Evolutionary conservation across 805 yeast species (phyloP), one percentile per base, ranked within the genome.

Genomic region (Metschnikowia matae): DNA sequence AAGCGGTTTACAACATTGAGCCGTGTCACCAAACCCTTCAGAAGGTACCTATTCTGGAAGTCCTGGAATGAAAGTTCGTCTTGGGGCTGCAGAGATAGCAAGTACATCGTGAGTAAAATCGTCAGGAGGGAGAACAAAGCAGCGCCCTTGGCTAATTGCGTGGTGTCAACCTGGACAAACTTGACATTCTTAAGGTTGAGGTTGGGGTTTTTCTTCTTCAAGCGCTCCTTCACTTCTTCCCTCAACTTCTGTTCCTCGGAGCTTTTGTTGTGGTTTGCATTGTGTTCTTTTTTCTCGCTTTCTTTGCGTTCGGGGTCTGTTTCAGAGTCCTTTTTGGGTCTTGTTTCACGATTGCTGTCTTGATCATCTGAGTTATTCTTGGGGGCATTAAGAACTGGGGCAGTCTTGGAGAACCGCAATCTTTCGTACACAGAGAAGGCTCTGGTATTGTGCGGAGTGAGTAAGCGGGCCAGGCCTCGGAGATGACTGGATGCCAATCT

Each of bases 11-110:
- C 77, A 45, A 90, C 96, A 46, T 78, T 76, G 43, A 90, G 74
- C 54, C 79, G 82, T 45, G 84, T 82, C 35, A 91, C 97, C 45
- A 83, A 76, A 4, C 96, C 96, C 57, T 81, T 81, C 54, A 85
- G 89, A 31, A 91, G 71, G 57, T 86, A 84, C 51, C 84, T 81
- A n/a, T 84, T 76, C 65, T 86, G 85, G 75, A 91, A 90, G 62
- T 89, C 96, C 70, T 89, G 96, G 75, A 84, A 85, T 1, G 91
- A 68, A 48, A 72, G 63, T 49, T 69, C 72, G 48, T 69, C 63
- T 39, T 50, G 54, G 8, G 20, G 37, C 35, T 61, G 62, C 39
- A 40, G 53, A 23, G 54, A 41, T 20, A 53, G 50, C 36, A 57
- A 32, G 51, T 50, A 45, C 26, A 49, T 21, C 44, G 54, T 48